Conservation (phyloP, 139 green algal species). For the Protoeuglena noctilucae region DNA sequence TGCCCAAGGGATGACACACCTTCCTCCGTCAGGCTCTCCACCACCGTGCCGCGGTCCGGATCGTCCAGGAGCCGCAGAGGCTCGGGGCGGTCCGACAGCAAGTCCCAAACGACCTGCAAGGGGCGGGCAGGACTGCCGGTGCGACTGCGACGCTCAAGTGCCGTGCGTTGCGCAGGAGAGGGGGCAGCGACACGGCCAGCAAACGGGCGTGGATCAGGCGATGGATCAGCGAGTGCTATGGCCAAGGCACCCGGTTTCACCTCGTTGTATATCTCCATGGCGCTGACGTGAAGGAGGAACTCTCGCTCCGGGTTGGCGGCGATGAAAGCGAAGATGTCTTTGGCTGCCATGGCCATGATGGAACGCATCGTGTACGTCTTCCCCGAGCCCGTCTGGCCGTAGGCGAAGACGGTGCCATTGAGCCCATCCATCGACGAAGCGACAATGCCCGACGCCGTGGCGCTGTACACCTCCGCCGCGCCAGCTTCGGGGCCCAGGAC, state of each 20-base stretch:
- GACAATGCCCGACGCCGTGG: constrained; percentile 17
- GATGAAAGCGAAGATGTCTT: constrained; percentile 30
- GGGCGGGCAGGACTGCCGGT: too few relatives aligned
- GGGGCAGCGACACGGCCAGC: too few relatives aligned
- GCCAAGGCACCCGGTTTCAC: neutral
- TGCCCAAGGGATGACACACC: constrained; percentile 13
- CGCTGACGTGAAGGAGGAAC: constrained; percentile 29
- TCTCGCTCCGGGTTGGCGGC: constrained; percentile 11
- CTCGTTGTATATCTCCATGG: constrained; percentile 57
- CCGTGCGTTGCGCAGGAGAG: too few relatives aligned
- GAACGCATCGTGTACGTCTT: constrained; percentile 41
- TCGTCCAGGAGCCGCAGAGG: constrained; percentile 28
- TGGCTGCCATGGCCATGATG: constrained; percentile 18
- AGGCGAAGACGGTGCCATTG: constrained; percentile 25
- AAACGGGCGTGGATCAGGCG: too few relatives aligned
- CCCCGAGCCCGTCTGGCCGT: constrained; percentile 44
- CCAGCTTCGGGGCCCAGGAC: too few relatives aligned
- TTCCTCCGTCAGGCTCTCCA: constrained; percentile 28
- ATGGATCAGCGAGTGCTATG: too few relatives aligned
- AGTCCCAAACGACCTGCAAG: constrained; percentile 28
- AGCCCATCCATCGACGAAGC: constrained; percentile 13
- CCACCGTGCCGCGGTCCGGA: constrained; percentile 19
- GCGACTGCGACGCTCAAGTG: too few relatives aligned
- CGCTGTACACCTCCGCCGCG: constrained; percentile 22
- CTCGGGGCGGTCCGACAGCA: constrained; percentile 11